phyloP scores from a whole-genome alignment of 192 early-diverging fungal genomes.

The Umbelopsis sp. region DNA sequence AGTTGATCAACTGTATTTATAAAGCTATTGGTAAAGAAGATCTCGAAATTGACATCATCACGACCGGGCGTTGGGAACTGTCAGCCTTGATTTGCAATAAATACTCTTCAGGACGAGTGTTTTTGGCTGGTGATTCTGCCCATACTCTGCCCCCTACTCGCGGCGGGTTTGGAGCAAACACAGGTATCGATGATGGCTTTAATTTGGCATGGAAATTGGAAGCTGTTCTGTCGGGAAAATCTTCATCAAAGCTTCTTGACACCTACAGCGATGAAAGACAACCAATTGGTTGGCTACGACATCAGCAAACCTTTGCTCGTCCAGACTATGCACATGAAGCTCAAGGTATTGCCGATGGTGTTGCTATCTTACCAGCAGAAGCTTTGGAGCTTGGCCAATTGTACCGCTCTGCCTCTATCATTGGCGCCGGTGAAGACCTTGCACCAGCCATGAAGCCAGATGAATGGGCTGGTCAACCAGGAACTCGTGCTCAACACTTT shows the following conservation, averaged over 20 bases:
- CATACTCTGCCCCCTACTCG: slow-evolving; percentile 41
- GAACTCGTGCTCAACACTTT: slow-evolving; percentile 1
- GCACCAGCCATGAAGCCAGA: background rate
- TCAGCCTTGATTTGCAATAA: background rate
- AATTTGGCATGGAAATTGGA: slow-evolving; percentile 53
- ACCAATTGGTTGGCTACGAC: slow-evolving; percentile 7
- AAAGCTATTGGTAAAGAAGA: background rate
- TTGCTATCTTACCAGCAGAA: background rate
- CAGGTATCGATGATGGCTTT: slow-evolving; percentile 45
- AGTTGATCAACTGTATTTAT: background rate
- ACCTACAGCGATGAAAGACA: slow-evolving; percentile 10
- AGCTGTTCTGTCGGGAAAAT: slow-evolving; percentile 26
- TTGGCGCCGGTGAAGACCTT: slow-evolving; percentile 1
- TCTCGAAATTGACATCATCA: slow-evolving; percentile 12
- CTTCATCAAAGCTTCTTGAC: background rate
- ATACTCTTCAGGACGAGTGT: slow-evolving; percentile 28
- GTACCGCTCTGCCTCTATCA: background rate
- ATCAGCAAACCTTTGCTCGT: slow-evolving; percentile 3
- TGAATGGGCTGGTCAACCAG: slow-evolving; percentile 7
- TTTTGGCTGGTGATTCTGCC: slow-evolving; percentile 49
- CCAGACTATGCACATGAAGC: background rate
- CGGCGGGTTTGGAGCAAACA: slow-evolving; percentile 46
- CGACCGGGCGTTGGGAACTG: background rate
- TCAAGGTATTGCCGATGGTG: background rate
- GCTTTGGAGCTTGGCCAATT: background rate